Conservation (phyloP, 371 early-diverging fungal species). For the Mucor ambiguus region DNA sequence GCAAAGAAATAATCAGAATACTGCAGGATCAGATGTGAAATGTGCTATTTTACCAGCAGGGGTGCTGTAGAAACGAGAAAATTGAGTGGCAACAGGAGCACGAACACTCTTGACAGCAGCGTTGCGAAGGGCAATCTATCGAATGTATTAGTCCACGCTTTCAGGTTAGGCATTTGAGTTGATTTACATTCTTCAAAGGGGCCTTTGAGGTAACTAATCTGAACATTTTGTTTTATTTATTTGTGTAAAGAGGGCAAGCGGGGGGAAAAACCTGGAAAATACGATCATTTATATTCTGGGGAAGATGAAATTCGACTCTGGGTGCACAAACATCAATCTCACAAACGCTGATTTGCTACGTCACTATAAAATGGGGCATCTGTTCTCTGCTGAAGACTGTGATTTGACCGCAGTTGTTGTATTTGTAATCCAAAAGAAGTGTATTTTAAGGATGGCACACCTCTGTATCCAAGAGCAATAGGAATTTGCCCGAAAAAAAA, state of each 20-base stretch:
- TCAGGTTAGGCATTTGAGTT: background rate
- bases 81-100: slow-evolving; percentile 58
- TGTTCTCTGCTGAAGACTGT: background rate
- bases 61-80: slow-evolving; percentile 63
- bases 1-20: background rate
- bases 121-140: slow-evolving; percentile 63
- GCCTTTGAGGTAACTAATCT: slow-evolving; percentile 62
- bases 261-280: slow-evolving; percentile 10
- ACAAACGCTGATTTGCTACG: background rate
- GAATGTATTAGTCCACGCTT: background rate
- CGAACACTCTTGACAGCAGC: slow-evolving; percentile 50
- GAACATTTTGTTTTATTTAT: slow-evolving; percentile 51
- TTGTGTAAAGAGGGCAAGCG: slow-evolving; percentile 15
- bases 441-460: background rate
- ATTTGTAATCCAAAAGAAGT: slow-evolving; percentile 1
- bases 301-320: background rate
- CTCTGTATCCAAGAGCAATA: background rate
- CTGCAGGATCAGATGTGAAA: background rate
- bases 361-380: slow-evolving; percentile 2
- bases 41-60: slow-evolving; percentile 44
- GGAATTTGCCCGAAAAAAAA: background rate
- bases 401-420: slow-evolving; percentile 1
- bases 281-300: slow-evolving; percentile 6
- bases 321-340: slow-evolving; percentile 2
- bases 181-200: slow-evolving; percentile 60